Evolutionary conservation across 306 rosid genomes (phyloP).

Genomic region (Quercus alba): DNA sequence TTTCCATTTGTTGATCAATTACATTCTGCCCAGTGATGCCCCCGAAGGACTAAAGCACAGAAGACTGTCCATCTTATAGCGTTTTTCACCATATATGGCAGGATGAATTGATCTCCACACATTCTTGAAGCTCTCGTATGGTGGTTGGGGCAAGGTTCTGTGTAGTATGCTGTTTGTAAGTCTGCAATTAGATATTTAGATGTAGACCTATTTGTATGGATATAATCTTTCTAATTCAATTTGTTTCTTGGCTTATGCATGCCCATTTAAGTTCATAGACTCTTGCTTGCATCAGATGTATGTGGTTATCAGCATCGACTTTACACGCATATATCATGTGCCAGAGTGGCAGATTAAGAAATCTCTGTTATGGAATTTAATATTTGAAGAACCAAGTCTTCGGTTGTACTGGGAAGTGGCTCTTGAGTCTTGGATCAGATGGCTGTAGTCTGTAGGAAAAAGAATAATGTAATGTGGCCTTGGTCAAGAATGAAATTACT

Average conservation of each 20-base stretch:
- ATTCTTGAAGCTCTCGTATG: neutral
- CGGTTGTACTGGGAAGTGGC: too few species aligned
- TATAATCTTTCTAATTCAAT: neutral
- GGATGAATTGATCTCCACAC: neutral
- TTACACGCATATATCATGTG: neutral
- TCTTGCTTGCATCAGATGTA: neutral
- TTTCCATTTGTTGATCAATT: slow-evolving; percentile 42
- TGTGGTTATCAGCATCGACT: neutral
- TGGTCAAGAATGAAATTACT: too few species aligned
- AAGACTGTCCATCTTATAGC: neutral
- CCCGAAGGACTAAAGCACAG: slow-evolving; percentile 23
- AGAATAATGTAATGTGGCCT: too few species aligned
- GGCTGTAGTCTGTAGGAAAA: too few species aligned
- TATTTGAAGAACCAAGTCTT: too few species aligned
- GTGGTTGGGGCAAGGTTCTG: neutral
- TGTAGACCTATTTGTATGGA: neutral
- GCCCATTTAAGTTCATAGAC: neutral
- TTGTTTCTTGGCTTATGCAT: neutral
- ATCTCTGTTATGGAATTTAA: neutral
- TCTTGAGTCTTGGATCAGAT: too few species aligned
- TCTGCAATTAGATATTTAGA: neutral
- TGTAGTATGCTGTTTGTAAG: neutral
- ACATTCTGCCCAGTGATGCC: slow-evolving; percentile 29
- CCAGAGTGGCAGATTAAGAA: neutral
- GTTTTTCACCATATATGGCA: neutral